Evolutionary conservation across 352 stramenopile species (phyloP), one percentile per base, ranked within the genome.

Genomic region (Phytopythium mirpurense): DNA sequence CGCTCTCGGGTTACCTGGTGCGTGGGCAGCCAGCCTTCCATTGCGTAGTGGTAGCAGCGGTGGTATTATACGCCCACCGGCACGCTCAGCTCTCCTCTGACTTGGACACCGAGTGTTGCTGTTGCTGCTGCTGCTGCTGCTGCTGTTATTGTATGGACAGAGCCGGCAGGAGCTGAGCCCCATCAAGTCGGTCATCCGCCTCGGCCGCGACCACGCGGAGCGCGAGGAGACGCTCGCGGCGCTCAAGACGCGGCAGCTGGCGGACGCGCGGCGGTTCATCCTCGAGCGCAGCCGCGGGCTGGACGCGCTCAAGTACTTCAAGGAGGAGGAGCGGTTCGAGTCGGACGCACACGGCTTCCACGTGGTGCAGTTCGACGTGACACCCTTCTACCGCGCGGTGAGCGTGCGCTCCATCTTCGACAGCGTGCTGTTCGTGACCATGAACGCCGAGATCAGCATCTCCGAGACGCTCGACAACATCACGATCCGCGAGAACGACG

Each of bases 401-500:
- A 61, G 68, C 4, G 72, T 86, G 5, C 57, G 63, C 24, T 68
- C 76, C 29, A 65, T 86, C 16, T 83, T 78, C 51, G 70, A 75
- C 9, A 68, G 65, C 0, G 59, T 80, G 16, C 61, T 69, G 40
- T 79, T 83, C 43, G 72, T 72, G 24, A 64, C 70, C 19, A 71
- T 69, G 48, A 89, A 86, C 53, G 62, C 78, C 8, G 78, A 89
- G 59, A 83, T 89, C 56, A 81, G 74, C 32, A 79, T 87, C 57
- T 87, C 78, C 8, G 78, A 89, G 52, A 73, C 60, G 8, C 62
- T 80, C 0, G 78, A 77, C 19, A 74, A 83, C 51, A 84, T 89
- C 41, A 89, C 75, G 15, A 84, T 89, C 51, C 73, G 78, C 26
- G 78, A 89, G 40, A 77, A 89, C 42, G 78, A 90, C 54, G 75